Evolutionary conservation across 805 yeast species (phyloP).

Genomic region (Candida sithepensis): DNA sequence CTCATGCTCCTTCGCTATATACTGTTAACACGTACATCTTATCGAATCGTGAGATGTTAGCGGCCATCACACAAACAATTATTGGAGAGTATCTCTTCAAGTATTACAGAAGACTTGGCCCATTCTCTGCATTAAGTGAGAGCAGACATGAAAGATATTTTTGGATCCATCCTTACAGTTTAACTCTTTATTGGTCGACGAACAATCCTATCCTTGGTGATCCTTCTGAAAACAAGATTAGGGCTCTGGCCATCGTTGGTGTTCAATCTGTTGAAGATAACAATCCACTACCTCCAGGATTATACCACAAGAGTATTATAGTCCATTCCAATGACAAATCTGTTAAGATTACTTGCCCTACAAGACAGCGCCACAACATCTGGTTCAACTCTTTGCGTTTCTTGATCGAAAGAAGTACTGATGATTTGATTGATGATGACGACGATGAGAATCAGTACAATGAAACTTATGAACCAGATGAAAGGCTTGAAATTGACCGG

Average conservation of each 20-base stretch:
- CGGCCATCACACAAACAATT: constrained; percentile 86
- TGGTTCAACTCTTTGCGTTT: constrained; percentile 87
- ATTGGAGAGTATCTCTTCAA: constrained; percentile 89
- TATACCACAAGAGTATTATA: constrained; percentile 79
- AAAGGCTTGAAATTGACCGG: constrained; percentile 27
- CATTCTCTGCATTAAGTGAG: constrained; percentile 70
- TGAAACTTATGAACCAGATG: constrained; percentile 25
- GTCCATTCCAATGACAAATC: constrained; percentile 61
- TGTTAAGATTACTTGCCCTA: constrained; percentile 81
- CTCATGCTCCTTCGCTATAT: constrained; percentile 20
- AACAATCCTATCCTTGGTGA: constrained; percentile 73
- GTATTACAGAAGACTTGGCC: constrained; percentile 75
- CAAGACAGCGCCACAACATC: constrained; percentile 80
- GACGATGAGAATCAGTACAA: constrained; percentile 37
- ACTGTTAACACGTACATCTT: constrained; percentile 60
- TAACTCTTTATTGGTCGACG: constrained; percentile 86
- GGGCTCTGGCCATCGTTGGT: constrained; percentile 73
- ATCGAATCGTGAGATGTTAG: constrained; percentile 69
- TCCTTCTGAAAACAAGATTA: constrained; percentile 62
- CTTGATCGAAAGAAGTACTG: constrained; percentile 61
- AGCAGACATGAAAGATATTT: constrained; percentile 86
- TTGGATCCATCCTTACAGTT: constrained; percentile 94
- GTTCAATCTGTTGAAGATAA: constrained; percentile 80
- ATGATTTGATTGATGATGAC: constrained; percentile 49
- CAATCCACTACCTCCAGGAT: constrained; percentile 85